These are phyloP conservation scores for Cladophialophora exuberans DNA, from an alignment of 2,329 filamentous ascomycete genomes.

Conservation along the genomic window DNA sequence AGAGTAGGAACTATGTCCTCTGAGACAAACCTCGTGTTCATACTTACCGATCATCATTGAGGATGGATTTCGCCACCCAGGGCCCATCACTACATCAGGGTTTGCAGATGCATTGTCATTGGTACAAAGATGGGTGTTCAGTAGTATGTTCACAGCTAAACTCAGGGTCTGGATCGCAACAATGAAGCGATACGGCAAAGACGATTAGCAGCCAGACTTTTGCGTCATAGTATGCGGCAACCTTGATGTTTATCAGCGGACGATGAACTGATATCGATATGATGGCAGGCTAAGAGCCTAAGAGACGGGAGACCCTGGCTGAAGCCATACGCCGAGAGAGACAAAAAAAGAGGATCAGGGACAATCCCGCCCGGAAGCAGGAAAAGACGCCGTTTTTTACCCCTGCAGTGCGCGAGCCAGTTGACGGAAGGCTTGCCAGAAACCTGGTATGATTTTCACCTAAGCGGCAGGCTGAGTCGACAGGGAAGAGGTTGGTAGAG, in stretches of 20 bases:
- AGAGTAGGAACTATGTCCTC: background rate
- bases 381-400: background rate
- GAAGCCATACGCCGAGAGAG: background rate
- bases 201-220: background rate
- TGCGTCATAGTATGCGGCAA: slow-evolving; percentile 14
- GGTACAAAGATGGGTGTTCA: background rate
- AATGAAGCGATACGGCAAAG: slow-evolving; percentile 7
- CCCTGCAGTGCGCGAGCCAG: background rate
- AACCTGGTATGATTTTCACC: slow-evolving; percentile 15
- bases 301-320: slow-evolving; percentile 7
- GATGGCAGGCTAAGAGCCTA: background rate
- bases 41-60: slow-evolving; percentile 15
- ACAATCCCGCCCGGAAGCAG: slow-evolving; percentile 12
- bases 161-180: slow-evolving; percentile 17
- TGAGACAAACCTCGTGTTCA: slow-evolving; percentile 21
- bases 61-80: slow-evolving; percentile 21
- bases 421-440: slow-evolving; percentile 1
- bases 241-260: background rate
- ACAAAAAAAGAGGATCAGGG: slow-evolving; percentile 10
- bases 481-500: slow-evolving; percentile 5
- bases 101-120: background rate
- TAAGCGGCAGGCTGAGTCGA: slow-evolving; percentile 13
- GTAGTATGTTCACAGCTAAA: background rate
- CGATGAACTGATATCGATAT: slow-evolving; percentile 4
- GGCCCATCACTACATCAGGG: slow-evolving; percentile 12